Evolutionary conservation across 129 eudicot species (phyloP), one percentile per base, ranked within the genome.

Genomic region (Flaveria sonorensis): DNA sequence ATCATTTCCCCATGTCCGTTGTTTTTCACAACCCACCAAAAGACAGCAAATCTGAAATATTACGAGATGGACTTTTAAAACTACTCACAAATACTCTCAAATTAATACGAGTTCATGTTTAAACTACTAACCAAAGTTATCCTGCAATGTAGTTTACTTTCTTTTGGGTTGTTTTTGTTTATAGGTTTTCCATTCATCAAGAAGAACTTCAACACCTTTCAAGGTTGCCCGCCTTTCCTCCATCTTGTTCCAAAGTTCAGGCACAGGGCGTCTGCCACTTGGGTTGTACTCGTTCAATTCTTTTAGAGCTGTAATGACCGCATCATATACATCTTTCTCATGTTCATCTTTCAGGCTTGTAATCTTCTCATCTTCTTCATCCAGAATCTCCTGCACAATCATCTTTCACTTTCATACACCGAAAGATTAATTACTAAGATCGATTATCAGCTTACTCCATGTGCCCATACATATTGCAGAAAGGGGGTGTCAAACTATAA

Each of bases 271-370:
- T 32, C 90, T 74, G 62, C 85, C 87, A 51, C 82, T 74, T 15
- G 87, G 87, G 53, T 83, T 83, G 68, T 81, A 83, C 40, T 69
- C 67, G 46, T 83, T 77, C 36, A 86, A 6, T 77, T 86, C 90
- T 0, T 30, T 76, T 26, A 83, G 71, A 47, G 90, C 86, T 6
- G 73, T 77, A n/a, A 82, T 77, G 5, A 87, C 90, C 6, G 84
- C 80, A 32, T 81, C 24, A 36, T 39, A 80, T 10, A 77, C 68
- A 15, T 50, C 83, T 23, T 74, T 74, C 6, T 75, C 83, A 12
- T 16, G 43, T n/a, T 57, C 81, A 7, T 16, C 53, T 81, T 70
- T 83, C 21, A 83, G 18, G 21, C 71, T 68, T 59, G 26, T 36
- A 1, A 83, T 43, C 53, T 48, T 46, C n/a, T 80, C 85, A 50